Evolutionary conservation across 139 green algal species (phyloP).

Genomic region (Penium margaritaceum): DNA sequence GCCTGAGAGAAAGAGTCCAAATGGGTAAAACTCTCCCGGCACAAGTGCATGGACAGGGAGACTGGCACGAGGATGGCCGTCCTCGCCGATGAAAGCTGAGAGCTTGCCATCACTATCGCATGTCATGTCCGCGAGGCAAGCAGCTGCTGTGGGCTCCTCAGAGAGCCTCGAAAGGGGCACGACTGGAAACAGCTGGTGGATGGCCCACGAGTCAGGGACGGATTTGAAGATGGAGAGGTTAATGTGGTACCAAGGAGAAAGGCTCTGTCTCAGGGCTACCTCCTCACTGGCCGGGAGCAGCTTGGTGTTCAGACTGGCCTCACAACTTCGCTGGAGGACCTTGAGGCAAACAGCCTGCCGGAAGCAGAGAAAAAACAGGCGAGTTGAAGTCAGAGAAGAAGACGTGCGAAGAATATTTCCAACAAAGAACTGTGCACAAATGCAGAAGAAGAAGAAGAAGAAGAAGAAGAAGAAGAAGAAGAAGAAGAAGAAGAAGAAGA

Average conservation of each 20-base stretch:
- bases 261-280: not conserved
- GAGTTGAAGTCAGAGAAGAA: not conserved
- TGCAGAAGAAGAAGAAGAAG: too few species aligned
- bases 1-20: conserved; percentile 56
- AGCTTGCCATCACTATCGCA: conserved; percentile 64
- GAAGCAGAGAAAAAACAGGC: not conserved
- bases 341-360: conserved; percentile 32
- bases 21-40: conserved; percentile 47
- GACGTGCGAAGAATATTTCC: too few species aligned
- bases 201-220: conserved; percentile 61
- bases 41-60: conserved; percentile 55
- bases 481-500: not conserved
- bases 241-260: conserved; percentile 43
- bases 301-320: conserved; percentile 7
- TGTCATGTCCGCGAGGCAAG: conserved; percentile 59
- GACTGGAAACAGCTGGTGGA: conserved; percentile 65
- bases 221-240: conserved; percentile 63
- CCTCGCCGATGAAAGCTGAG: conserved; percentile 50
- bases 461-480: not conserved
- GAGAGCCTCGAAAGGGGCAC: conserved; percentile 57
- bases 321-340: conserved; percentile 23
- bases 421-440: too few species aligned
- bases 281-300: conserved; percentile 32
- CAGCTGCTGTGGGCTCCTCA: conserved; percentile 50
- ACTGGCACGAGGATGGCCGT: conserved; percentile 14